phyloP scores from a whole-genome alignment of 1,284 basidiomycete species.

The Rhodofomes roseus region DNA sequence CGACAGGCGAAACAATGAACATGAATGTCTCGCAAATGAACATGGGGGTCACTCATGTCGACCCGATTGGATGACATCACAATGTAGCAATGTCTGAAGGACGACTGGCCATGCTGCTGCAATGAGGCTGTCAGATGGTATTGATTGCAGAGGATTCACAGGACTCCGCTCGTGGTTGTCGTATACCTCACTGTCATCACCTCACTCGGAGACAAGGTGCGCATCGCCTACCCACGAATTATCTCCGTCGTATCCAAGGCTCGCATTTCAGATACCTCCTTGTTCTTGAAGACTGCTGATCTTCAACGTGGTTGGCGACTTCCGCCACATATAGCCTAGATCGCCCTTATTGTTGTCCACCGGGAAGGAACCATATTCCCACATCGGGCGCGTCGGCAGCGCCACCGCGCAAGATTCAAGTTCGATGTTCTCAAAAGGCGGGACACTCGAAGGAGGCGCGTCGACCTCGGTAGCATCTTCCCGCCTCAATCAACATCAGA shows the following conservation, averaged over 20 bases:
- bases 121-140: not conserved
- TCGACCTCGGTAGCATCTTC: constrained; percentile 2
- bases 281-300: not conserved
- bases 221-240: not conserved
- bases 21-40: not conserved
- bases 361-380: constrained; percentile 19
- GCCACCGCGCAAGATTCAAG: constrained; percentile 3
- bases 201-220: not conserved
- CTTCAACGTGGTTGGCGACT: not conserved
- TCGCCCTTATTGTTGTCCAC: constrained; percentile 17
- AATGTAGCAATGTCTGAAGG: not conserved
- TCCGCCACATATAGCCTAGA: not conserved
- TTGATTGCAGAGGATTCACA: not conserved
- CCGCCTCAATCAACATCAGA: constrained; percentile 11
- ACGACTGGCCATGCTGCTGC: not conserved
- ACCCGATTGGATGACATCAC: not conserved
- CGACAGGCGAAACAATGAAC: not conserved
- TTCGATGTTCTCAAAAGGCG: constrained; percentile 4
- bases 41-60: not conserved
- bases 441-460: not conserved
- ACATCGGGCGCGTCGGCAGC: constrained; percentile 9
- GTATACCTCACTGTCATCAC: not conserved
- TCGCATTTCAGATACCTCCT: not conserved
- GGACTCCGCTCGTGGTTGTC: not conserved
- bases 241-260: not conserved